phyloP scores from a whole-genome alignment of 495 filamentous ascomycete genomes.

The Penicillium fimorum region DNA sequence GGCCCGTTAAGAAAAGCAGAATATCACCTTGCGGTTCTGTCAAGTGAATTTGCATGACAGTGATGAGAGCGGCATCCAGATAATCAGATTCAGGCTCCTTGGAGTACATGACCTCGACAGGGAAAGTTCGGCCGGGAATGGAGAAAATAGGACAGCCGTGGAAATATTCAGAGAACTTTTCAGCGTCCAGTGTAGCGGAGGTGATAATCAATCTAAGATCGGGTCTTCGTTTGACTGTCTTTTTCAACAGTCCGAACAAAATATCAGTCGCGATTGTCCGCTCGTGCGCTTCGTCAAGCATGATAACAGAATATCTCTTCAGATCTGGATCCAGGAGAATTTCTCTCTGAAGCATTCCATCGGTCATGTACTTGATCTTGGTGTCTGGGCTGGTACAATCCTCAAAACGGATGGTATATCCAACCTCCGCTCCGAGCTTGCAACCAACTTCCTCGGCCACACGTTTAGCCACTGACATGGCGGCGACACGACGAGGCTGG shows the following conservation, averaged over 20 bases:
- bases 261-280: slow-evolving; percentile 95
- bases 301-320: slow-evolving; percentile 89
- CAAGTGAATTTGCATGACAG: slow-evolving; percentile 97
- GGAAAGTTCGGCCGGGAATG: slow-evolving; percentile 91
- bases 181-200: slow-evolving; percentile 92
- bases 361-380: slow-evolving; percentile 99
- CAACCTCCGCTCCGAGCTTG: slow-evolving; percentile 85
- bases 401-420: slow-evolving; percentile 97
- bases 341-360: slow-evolving; percentile 96
- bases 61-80: slow-evolving; percentile 89
- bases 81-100: slow-evolving; percentile 96
- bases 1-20: slow-evolving; percentile 90
- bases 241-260: slow-evolving; percentile 90
- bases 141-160: slow-evolving; percentile 93
- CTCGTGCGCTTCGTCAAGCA: slow-evolving; percentile 98
- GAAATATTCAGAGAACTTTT: slow-evolving; percentile 96
- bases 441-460: slow-evolving; percentile 97
- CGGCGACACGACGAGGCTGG: slow-evolving; percentile 93
- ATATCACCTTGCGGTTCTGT: slow-evolving; percentile 91
- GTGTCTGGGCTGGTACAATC: slow-evolving; percentile 88
- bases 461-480: slow-evolving; percentile 95
- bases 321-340: slow-evolving; percentile 87
- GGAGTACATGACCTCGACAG: slow-evolving; percentile 92
- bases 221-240: slow-evolving; percentile 78
- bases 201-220: slow-evolving; percentile 96